phyloP scores from a whole-genome alignment of 306 rosid genomes.

The Quillaja saponaria region DNA sequence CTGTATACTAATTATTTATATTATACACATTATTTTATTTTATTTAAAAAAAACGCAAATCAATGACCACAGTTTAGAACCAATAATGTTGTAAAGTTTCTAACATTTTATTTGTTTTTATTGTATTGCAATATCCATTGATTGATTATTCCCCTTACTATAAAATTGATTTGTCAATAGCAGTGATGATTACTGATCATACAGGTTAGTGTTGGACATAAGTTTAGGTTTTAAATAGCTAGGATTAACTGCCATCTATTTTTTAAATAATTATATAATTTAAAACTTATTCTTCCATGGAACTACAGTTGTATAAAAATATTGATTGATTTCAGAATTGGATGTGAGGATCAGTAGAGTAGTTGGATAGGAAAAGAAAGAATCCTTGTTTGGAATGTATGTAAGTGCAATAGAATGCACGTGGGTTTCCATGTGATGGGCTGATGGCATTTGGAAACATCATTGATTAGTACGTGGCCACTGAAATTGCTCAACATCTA shows the following conservation, averaged over 20 bases:
- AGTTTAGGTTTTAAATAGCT: no score
- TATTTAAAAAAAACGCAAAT: conserved; percentile 12
- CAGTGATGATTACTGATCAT: no score
- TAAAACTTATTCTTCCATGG: no score
- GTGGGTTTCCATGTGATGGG: conserved; percentile 81
- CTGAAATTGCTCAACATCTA: conserved; percentile 51
- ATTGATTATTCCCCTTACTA: conserved; percentile 19
- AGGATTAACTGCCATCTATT: no score
- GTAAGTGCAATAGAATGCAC: conserved; percentile 45
- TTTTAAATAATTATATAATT: no score
- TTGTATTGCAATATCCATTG: conserved; percentile 39
- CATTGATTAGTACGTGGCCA: conserved; percentile 41
- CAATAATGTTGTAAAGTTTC: conserved; percentile 35
- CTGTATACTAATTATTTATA: no score
- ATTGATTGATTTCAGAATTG: conserved; percentile 39
- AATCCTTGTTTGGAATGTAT: conserved; percentile 34
- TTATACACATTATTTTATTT: no score
- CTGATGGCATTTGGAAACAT: conserved; percentile 36
- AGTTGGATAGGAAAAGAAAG: conserved; percentile 41
- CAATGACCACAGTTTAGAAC: conserved; percentile 31
- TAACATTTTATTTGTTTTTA: conserved; percentile 3
- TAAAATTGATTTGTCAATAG: no score
- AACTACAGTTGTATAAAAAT: no score
- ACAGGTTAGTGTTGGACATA: no score
- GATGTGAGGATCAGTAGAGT: conserved; percentile 29